Evolutionary conservation across 495 filamentous ascomycete genomes (phyloP), one percentile per base, ranked within the genome.

Genomic region (Aspergillus leporis): DNA sequence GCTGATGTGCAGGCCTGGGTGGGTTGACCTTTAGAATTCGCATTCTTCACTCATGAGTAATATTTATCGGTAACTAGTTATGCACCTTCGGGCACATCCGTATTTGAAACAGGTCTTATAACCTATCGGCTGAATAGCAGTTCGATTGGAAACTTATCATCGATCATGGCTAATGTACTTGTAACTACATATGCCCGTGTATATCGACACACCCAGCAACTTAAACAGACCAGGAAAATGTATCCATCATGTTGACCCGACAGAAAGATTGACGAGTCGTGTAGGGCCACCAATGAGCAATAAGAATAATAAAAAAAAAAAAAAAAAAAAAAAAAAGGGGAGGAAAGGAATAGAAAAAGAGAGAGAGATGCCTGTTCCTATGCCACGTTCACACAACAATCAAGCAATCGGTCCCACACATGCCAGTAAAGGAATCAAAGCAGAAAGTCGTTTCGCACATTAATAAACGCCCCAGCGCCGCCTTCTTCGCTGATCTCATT

Each of bases 381-480:
- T 54, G 50, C 31, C 43, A 47, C 43, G 43, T 47, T 38, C 43
- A 36, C 38, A 54, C 18, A 36, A 22, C 19, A 52, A 53, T 41
- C 14, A 55, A 43, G 45, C 21, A 60, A 58, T 56, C 50, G 32
- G 48, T 59, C 32, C 57, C 63, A 57, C 30, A 43, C 23, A 45
- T 53, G 63, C 53, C 38, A 34, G 21, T 30, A 18, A 55, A 30
- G 45, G 13, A 32, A 22, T 70, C 55, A 75, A 67, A 71, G 66
- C 56, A 90, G 71, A 74, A 88, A 75, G 55, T 87, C 85, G 69
- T 88, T 82, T 16, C 77, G 73, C 56, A 97, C 81, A 73, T 93
- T 93, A 64, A 98, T 83, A 72, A 98, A 92, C 53, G 92, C 88
- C 49, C 90, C 94, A 30, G 88, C 83, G 53, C 92, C 92, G 53